Conservation (phyloP, 2,329 filamentous ascomycete species). For the Trichoderma hamatum region DNA sequence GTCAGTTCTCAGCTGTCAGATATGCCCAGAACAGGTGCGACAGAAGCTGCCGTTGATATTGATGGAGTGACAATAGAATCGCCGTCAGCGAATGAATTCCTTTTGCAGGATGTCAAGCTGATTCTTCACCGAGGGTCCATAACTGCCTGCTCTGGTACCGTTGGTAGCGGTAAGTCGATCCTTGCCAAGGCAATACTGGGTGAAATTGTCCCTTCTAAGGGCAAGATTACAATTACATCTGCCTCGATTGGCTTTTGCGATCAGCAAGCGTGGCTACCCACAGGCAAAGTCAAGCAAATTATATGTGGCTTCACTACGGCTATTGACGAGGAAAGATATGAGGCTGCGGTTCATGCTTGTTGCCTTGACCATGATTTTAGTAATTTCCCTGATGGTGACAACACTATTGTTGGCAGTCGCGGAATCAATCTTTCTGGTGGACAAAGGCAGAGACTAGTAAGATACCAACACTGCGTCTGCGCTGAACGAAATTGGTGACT, state of each 20-base stretch:
- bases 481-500: not conserved
- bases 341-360: slow-evolving; percentile 29
- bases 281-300: slow-evolving; percentile 29
- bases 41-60: slow-evolving; percentile 2
- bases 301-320: slow-evolving; percentile 28
- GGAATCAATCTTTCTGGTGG: slow-evolving; percentile 32
- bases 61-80: slow-evolving; percentile 12
- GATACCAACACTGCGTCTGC: not conserved
- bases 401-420: slow-evolving; percentile 30
- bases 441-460: slow-evolving; percentile 34
- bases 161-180: slow-evolving; percentile 37
- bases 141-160: slow-evolving; percentile 34
- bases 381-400: slow-evolving; percentile 31
- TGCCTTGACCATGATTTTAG: slow-evolving; percentile 33
- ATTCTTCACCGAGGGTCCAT: slow-evolving; percentile 32
- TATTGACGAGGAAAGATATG: slow-evolving; percentile 29
- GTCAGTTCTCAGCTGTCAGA: not conserved
- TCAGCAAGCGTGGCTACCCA: slow-evolving; percentile 32
- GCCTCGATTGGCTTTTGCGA: slow-evolving; percentile 30
- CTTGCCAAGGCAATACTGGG: slow-evolving; percentile 32
- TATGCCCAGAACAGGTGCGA: no score
- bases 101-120: slow-evolving; percentile 31
- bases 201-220: slow-evolving; percentile 22
- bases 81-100: not conserved
- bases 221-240: slow-evolving; percentile 18